Conservation (phyloP, 148 eudicot genomes). For the Chenopodium suecicum region DNA sequence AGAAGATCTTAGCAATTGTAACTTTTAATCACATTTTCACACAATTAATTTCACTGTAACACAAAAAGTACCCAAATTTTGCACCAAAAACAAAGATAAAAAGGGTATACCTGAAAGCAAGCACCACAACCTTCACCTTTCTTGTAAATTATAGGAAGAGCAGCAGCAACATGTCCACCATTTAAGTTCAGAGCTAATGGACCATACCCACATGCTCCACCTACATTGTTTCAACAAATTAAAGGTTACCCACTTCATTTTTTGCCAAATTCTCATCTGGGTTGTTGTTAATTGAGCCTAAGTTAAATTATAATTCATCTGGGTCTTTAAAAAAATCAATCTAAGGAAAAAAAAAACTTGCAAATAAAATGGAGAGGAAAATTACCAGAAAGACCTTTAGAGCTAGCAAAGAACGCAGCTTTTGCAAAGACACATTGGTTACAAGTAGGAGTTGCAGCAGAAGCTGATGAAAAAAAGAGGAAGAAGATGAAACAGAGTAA, state of each 20-base stretch:
- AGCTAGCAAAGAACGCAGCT: too few species aligned
- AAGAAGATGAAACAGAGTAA: too few species aligned
- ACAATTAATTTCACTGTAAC: too few species aligned
- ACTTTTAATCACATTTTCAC: too few species aligned
- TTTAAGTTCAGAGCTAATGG: constrained; percentile 48
- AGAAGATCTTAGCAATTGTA: too few species aligned
- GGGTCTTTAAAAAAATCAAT: neutral
- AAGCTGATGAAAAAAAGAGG: too few species aligned
- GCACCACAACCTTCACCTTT: constrained; percentile 84
- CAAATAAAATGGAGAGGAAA: neutral
- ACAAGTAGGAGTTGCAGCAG: too few species aligned
- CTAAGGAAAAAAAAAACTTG: neutral
- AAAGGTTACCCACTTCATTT: constrained; percentile 23
- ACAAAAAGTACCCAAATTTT: too few species aligned
- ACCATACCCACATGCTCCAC: constrained; percentile 92
- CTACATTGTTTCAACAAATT: constrained; percentile 35
- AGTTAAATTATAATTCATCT: neutral
- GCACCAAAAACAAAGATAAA: neutral
- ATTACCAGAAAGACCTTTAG: too few species aligned
- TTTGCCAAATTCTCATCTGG: constrained; percentile 8
- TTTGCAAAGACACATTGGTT: too few species aligned
- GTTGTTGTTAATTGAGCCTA: neutral
- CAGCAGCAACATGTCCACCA: constrained; percentile 74
- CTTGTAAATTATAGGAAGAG: constrained; percentile 51
- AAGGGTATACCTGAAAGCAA: constrained; percentile 66